Evolutionary conservation across 2,329 filamentous ascomycete genomes (phyloP).

Genomic region (Chaetomiaceae sp.): DNA sequence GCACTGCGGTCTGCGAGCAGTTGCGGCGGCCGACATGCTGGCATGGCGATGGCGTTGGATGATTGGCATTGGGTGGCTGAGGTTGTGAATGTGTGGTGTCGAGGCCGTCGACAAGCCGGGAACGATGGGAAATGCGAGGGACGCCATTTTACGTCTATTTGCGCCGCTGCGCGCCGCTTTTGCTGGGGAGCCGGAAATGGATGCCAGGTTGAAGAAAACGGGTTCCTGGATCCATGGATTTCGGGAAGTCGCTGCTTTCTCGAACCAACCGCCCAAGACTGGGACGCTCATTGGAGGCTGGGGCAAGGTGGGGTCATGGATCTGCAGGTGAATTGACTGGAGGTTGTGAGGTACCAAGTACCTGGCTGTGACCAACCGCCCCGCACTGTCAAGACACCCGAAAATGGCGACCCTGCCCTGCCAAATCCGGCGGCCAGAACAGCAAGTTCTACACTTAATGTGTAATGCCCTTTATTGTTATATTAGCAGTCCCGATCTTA

Average conservation of each 20-base stretch:
- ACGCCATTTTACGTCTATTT: conserved; percentile 11
- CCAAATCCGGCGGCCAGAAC: conserved; percentile 15
- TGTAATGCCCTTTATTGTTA: not conserved
- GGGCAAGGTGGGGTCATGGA: not conserved
- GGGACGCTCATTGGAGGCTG: not conserved
- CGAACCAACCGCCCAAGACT: conserved; percentile 2
- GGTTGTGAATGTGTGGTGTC: conserved; percentile 9
- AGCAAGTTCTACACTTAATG: conserved; percentile 1
- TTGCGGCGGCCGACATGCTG: not conserved
- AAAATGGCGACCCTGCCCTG: conserved; percentile 11
- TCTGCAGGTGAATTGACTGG: not conserved
- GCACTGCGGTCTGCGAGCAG: not conserved
- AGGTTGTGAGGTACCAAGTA: not conserved
- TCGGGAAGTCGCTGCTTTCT: conserved; percentile 3
- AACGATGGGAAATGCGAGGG: conserved; percentile 5
- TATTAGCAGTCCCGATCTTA: no score
- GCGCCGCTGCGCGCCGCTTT: conserved; percentile 11
- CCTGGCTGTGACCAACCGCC: not conserved
- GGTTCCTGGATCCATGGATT: conserved; percentile 9
- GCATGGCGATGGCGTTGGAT: conserved; percentile 7
- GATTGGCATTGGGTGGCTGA: not conserved
- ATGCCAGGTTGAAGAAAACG: conserved; percentile 16
- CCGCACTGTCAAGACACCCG: conserved; percentile 9
- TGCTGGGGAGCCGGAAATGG: conserved; percentile 15
- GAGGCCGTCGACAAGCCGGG: conserved; percentile 5